Evolutionary conservation across 1,284 basidiomycete species (phyloP), one percentile per base, ranked within the genome.

Genomic region (Irpex sp.): DNA sequence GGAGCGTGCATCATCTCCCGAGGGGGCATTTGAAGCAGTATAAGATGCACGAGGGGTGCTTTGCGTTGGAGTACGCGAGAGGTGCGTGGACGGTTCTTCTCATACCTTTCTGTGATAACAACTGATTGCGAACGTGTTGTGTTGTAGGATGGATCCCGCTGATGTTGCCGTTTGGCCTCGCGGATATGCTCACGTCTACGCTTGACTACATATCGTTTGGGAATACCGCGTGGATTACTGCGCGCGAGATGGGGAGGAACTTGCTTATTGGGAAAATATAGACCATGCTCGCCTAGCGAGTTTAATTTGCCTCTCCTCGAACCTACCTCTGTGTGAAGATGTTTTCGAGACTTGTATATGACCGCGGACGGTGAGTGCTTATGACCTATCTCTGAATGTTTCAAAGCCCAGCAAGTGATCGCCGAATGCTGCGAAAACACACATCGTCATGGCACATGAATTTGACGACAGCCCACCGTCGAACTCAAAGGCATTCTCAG

Each of bases 41-140:
- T 79, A 94, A 94, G 75, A 96, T 98, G 91, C 93, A 93, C 68
- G 86, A 95, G 66, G 93, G 92, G 10, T 96, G 93, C 73, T 99
- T 93, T 77, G 96, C 96, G 3, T 78, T 99, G 66, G 96, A 99
- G 75, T 94, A 97, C 68, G 96, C 96, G 52, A 78, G 90, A 74
- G 96, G 94, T 95, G 19, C 16, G 63, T 65, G 19, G 4, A 9
- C 45, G 1, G 42, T 60, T 28, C 37, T 23, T 23, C 4, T 4
- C 23, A 23, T 23, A 4, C 23, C 23, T 23, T 23, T 23, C 23
- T 4, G 23, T 23, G 23, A 23, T 4, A 23, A 2, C 23, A 23
- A 23, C 23, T 23, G 23, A 23, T 4, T 23, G 23, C 23, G 23
- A 23, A 23, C 23, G 23, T 23, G 4, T 23, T 23, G 23, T 23